A percentile compares a stretch with the other conserved stretches of the same genome.
phyloP scores from a whole-genome alignment of 345 rosid species.

The Salix caprea region DNA sequence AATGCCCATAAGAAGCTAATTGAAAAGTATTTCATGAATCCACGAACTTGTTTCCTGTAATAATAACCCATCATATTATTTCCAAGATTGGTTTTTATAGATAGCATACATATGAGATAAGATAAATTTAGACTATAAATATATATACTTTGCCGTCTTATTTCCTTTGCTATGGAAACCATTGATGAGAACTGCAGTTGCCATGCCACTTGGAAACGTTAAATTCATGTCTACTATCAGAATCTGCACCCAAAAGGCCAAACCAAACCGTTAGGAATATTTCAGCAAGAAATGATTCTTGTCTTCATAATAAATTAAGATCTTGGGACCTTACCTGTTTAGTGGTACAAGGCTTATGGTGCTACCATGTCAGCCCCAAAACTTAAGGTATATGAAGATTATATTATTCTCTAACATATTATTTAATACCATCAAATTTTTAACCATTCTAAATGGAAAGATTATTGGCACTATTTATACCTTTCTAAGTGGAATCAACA shows the following conservation, averaged over 20 bases:
- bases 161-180: slow-evolving; percentile 88
- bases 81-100: background rate
- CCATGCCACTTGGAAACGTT: slow-evolving; percentile 86
- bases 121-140: background rate
- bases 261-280: background rate
- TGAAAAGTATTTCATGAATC: slow-evolving; percentile 73
- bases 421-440: background rate
- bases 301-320: background rate
- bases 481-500: slow-evolving; percentile 88
- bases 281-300: background rate
- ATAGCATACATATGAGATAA: background rate
- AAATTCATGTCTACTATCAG: slow-evolving; percentile 81
- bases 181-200: slow-evolving; percentile 93
- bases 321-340: background rate
- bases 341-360: too few relatives aligned
- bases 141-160: slow-evolving; percentile 54
- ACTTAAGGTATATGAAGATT: too few relatives aligned
- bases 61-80: background rate
- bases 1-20: slow-evolving; percentile 82
- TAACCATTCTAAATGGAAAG: background rate
- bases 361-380: too few relatives aligned
- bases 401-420: too few relatives aligned
- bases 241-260: slow-evolving; percentile 34
- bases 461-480: slow-evolving; percentile 11
- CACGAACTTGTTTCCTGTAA: slow-evolving; percentile 69